Evolutionary conservation across 176 grass and related monocot genomes (phyloP), one percentile per base, ranked within the genome.

Genomic region (Oryza punctata): DNA sequence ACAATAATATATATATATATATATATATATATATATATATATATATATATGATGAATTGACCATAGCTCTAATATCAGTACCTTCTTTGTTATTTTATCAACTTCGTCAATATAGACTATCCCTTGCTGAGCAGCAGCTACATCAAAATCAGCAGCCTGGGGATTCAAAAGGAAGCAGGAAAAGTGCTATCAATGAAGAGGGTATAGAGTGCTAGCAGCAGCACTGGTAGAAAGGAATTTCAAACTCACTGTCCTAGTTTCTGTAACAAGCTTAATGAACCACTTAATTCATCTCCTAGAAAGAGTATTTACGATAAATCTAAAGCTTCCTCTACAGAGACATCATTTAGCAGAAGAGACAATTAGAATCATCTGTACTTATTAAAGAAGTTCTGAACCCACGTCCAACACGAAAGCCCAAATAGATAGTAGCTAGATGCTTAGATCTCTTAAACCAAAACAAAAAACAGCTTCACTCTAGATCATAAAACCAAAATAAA

Each of bases 81-180:
- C 92, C 89, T 94, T 94, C 64, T 94, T 94, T 67, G 89, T 94
- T 76, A 94, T 91, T 84, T 94, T 94, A 87, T 94, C 92, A 75
- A 94, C 89, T 91, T 94, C 92, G 33, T 94, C 92, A 68, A 94
- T 94, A 71, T 94, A 94, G 4, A 94, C 77, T 1, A 94, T 91
- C 38, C 92, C 92, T 72, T 94, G 92, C 82, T 94, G 92, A 35
- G 92, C 92, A 70, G 92, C 89, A 43, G 85, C 72, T 64, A 94
- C 70, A 44, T 94, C 89, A 77, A 91, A 94, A 73, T 91, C 89
- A 79, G 92, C 92, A 89, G 90, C 92, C 92, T 94, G 41, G 49
- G 65, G 45, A 23, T 67, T 41, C 15, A 80, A 84, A 80, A 25
- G 38, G 65, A 15, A 71, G 44, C 81, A 69, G 84, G 24, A 60